Conservation (phyloP, 768 basidiomycete genomes). For the Tulasnella sp. region DNA sequence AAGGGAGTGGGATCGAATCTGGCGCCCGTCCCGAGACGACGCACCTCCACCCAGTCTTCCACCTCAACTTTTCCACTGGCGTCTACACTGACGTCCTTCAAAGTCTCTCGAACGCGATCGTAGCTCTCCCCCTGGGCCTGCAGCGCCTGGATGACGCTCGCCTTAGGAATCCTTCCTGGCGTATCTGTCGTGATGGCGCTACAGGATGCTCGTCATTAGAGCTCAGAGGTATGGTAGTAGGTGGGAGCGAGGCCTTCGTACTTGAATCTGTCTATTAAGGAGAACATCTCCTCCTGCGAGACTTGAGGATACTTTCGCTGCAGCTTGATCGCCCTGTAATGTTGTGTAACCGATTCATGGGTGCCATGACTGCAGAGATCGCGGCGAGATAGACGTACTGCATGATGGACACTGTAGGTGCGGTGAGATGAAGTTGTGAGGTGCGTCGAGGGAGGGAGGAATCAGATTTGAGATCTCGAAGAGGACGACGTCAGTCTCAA, state of each 20-base stretch:
- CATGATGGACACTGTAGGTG: not conserved
- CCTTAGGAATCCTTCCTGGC: constrained; percentile 75
- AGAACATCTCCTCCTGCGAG: constrained; percentile 86
- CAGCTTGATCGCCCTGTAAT: constrained; percentile 52
- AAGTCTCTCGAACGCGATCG: constrained; percentile 40
- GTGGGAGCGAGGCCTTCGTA: constrained; percentile 32
- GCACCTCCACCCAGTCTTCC: constrained; percentile 96
- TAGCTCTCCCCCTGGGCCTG: constrained; percentile 62
- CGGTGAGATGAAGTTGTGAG: not conserved
- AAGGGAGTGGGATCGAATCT: not conserved
- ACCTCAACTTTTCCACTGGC: constrained; percentile 92
- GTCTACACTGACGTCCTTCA: constrained; percentile 91
- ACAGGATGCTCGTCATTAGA: constrained; percentile 7
- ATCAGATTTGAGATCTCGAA: not conserved
- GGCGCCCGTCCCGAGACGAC: constrained; percentile 16
- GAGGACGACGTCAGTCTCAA: constrained; percentile 1
- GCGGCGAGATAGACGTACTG: not conserved
- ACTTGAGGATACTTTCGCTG: constrained; percentile 91
- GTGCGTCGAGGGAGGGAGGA: not conserved
- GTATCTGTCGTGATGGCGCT: constrained; percentile 69
- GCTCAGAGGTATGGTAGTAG: constrained; percentile 3
- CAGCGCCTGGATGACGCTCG: constrained; percentile 63
- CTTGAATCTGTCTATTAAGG: constrained; percentile 94
- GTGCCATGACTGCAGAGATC: not conserved
- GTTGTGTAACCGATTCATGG: not conserved